Percentiles rank a stretch among this genome's conserved stretches.
These are phyloP conservation scores for Tetracentron sinense DNA, from an alignment of 164 flowering plant genomes.

Conservation along the genomic window DNA sequence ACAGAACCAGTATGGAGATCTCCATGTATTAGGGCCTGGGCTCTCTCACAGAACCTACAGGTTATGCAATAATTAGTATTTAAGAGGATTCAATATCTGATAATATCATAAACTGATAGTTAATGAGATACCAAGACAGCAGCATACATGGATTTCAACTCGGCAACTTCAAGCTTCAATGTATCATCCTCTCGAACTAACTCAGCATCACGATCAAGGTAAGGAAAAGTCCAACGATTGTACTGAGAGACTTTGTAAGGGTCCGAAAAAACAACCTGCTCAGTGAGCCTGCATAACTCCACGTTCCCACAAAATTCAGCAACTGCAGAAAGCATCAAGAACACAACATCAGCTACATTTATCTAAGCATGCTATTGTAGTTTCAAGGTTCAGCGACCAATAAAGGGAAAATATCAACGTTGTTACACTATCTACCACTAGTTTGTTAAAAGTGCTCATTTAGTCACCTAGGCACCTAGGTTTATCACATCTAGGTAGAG, in stretches of 20 bases:
- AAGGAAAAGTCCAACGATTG: conserved; percentile 84
- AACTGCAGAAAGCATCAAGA: conserved; percentile 46
- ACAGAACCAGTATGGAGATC: conserved; percentile 95
- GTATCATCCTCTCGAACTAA: conserved; percentile 68
- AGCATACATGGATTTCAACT: conserved; percentile 73
- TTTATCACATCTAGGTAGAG: too few relatives aligned
- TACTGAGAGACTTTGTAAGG: conserved; percentile 77
- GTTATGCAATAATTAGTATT: not conserved
- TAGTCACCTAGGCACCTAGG: too few relatives aligned
- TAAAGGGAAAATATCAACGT: not conserved
- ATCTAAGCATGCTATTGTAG: not conserved
- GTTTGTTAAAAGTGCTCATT: too few relatives aligned
- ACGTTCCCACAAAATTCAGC: conserved; percentile 92
- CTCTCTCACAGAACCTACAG: conserved; percentile 84
- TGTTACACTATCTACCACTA: not conserved
- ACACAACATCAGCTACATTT: not conserved
- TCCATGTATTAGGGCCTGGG: conserved; percentile 94
- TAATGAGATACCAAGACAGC: conserved; percentile 2
- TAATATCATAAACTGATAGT: not conserved
- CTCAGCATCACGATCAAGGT: conserved; percentile 78
- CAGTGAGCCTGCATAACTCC: conserved; percentile 92
- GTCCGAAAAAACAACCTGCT: conserved; percentile 93
- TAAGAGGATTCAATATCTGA: not conserved
- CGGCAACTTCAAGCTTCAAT: conserved; percentile 87
- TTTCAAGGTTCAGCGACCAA: not conserved